Evolutionary conservation across 352 stramenopile genomes (phyloP).

Genomic region (Pythium grandisporangium): DNA sequence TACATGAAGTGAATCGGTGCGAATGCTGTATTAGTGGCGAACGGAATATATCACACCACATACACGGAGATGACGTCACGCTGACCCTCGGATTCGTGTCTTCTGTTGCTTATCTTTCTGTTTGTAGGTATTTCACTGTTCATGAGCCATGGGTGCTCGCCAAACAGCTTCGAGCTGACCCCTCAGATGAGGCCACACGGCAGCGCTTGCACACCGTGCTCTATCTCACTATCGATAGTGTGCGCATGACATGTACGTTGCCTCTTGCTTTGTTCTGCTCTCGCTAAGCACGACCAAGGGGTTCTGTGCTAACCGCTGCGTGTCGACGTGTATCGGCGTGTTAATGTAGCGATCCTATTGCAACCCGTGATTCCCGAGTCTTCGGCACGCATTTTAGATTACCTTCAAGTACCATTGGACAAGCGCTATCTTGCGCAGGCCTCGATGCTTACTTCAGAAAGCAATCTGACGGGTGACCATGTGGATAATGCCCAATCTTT

Average conservation of each 20-base stretch:
- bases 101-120: not conserved
- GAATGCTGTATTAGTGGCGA: too few relatives aligned
- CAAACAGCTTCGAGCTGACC: conserved; percentile 37
- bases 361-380: conserved; percentile 56
- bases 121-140: conserved; percentile 54
- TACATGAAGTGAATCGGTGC: conserved; percentile 74
- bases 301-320: not conserved
- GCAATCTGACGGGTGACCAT: conserved; percentile 17
- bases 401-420: conserved; percentile 36
- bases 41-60: not conserved
- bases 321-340: conserved; percentile 3
- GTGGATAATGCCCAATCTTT: conserved; percentile 60
- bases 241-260: conserved; percentile 50
- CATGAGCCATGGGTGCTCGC: conserved; percentile 73
- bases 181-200: conserved; percentile 19
- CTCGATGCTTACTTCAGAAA: conserved; percentile 25
- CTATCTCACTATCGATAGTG: conserved; percentile 65
- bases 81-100: too few relatives aligned
- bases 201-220: conserved; percentile 54
- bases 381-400: conserved; percentile 57
- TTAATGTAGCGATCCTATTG: conserved; percentile 61
- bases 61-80: not conserved
- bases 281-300: not conserved
- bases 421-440: conserved; percentile 45
- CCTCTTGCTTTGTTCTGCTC: not conserved